Percentiles rank a stretch among this genome's conserved stretches.
These are phyloP conservation scores for Magnolia kwangsiensis DNA, from an alignment of 164 flowering plant species.

Conservation along the genomic window DNA sequence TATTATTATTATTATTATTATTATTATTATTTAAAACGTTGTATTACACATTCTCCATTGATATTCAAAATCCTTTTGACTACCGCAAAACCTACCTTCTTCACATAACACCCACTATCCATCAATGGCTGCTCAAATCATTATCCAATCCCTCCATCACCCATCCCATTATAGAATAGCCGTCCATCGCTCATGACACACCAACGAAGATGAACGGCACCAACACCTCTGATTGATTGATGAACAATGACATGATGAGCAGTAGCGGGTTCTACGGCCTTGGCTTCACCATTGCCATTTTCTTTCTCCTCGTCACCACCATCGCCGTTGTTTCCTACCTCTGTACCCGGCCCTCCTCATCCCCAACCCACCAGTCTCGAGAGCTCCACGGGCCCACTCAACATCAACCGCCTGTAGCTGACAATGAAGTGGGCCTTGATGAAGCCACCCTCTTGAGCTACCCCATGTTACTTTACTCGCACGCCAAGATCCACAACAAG, in stretches of 20 bases:
- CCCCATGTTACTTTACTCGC: conserved; percentile 60
- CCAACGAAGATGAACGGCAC: conserved; percentile 4
- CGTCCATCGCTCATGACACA: no score
- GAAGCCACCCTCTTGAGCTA: conserved; percentile 60
- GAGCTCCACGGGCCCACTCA: neutral
- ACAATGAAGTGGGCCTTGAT: conserved; percentile 54
- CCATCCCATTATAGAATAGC: no score
- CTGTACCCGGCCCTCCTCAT: conserved; percentile 40
- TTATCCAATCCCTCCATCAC: no score
- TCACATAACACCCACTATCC: no score
- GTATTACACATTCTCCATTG: no score
- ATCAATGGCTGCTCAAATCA: no score
- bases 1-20: no score
- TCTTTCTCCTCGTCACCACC: conserved; percentile 80
- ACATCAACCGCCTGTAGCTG: neutral
- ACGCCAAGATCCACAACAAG: conserved; percentile 35
- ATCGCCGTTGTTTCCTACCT: conserved; percentile 70
- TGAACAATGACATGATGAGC: no score
- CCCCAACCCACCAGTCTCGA: neutral
- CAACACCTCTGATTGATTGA: conserved; percentile 51
- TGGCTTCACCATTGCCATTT: conserved; percentile 67
- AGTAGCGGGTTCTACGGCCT: conserved; percentile 27
- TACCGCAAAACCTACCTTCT: no score
- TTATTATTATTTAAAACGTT: no score
- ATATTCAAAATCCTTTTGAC: no score